These are phyloP conservation scores for Chaetomium cochliodes DNA, from an alignment of 495 filamentous ascomycete species.

Conservation along the genomic window DNA sequence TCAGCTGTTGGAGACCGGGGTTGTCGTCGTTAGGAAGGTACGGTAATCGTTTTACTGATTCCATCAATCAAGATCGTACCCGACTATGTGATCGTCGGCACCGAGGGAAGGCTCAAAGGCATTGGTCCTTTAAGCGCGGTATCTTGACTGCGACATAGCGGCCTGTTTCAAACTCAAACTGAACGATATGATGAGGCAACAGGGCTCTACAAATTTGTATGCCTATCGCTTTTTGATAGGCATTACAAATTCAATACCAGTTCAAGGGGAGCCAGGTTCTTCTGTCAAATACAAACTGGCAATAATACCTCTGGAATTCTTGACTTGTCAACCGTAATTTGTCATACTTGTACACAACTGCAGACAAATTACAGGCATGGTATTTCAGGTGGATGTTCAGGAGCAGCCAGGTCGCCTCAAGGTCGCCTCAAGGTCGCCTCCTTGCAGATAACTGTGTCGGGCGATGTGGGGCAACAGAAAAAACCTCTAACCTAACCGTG, in stretches of 20 bases:
- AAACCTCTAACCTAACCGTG: not conserved
- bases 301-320: too few relatives aligned
- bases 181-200: too few relatives aligned
- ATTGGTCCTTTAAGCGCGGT: slow-evolving; percentile 15
- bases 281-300: too few relatives aligned
- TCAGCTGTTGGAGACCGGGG: not conserved
- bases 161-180: not conserved
- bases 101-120: not conserved
- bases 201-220: too few relatives aligned
- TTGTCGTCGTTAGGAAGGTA: not conserved
- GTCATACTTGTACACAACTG: not conserved
- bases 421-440: not conserved
- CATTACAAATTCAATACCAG: too few relatives aligned
- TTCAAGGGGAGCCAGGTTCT: too few relatives aligned
- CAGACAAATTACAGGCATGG: not conserved
- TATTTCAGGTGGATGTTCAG: not conserved
- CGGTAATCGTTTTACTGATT: not conserved
- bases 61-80: not conserved
- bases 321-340: too few relatives aligned
- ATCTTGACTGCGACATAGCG: not conserved
- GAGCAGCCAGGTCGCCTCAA: not conserved
- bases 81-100: not conserved
- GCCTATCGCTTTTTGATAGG: too few relatives aligned
- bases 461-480: not conserved
- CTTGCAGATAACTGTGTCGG: not conserved